Evolutionary conservation across 2,329 filamentous ascomycete genomes (phyloP), one percentile per base, ranked within the genome.

Genomic region (Dendryphion nanum): DNA sequence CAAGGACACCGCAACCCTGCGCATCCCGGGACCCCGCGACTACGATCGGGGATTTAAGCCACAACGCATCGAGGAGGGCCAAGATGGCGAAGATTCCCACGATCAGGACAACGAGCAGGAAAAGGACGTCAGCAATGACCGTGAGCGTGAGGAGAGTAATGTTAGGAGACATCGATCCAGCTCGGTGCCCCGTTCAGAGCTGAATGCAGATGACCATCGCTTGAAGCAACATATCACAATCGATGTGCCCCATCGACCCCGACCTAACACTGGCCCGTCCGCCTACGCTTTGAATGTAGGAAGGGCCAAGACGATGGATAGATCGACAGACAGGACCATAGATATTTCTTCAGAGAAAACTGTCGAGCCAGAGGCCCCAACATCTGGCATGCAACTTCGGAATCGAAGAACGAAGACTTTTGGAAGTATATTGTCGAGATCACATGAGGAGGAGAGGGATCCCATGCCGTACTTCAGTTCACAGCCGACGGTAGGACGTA

Each of bases 391-490:
- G 53, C 37, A 50, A 24, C 35, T 58, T 18, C 47, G 50, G 40
- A 45, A 52, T 23, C 47, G 59, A 37, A 61, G 65, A 33, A 67
- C 75, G 2, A 72, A 72, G 29, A 85, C 82, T 0, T 67, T 82
- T 17, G 77, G 72, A 33, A 82, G 71, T 40, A 73, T 90, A 48
- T 75, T 76, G 41, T 76, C 73, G 1, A 77, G 68, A 6, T 67
- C 77, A 38, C 76, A 76, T 12, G 72, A 79, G 17, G 48, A 62
- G 21, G 63, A 67, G 8, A 43, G 53, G 5, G 72, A 80, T 18
- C 74, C 75, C 1, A 86, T 88, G 71, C 93, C 93, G 0, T 98
- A 98, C 63, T 77, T 98, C 35, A 96, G 89, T 64, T 97, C 89
- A 79, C 84, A 90, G 42, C 89, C 93, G 2, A 98, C 93, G 0